These are phyloP conservation scores for Diutina neorugosa DNA, from an alignment of 1,139 yeast genomes.

Conservation along the genomic window DNA sequence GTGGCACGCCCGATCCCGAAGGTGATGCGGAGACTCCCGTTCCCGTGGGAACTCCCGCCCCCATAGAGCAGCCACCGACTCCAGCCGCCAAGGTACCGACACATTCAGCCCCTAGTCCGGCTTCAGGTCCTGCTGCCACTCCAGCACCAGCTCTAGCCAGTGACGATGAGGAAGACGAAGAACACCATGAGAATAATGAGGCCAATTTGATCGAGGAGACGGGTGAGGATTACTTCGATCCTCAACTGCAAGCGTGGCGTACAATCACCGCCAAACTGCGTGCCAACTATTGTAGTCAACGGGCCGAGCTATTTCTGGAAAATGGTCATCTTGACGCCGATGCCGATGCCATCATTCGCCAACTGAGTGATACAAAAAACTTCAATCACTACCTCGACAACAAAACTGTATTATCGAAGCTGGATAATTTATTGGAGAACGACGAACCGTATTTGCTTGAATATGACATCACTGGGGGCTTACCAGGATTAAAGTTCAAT, in stretches of 20 bases:
- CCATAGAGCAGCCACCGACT: background rate
- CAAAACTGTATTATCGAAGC: constrained; percentile 27
- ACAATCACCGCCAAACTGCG: constrained; percentile 67
- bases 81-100: background rate
- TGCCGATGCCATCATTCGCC: constrained; percentile 56
- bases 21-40: background rate
- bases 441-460: constrained; percentile 68
- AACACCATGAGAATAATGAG: constrained; percentile 2
- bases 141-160: constrained; percentile 4
- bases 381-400: constrained; percentile 37
- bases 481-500: constrained; percentile 51
- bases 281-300: constrained; percentile 58
- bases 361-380: constrained; percentile 47
- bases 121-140: background rate
- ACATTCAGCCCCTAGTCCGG: background rate
- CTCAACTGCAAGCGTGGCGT: constrained; percentile 56
- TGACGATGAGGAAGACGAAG: constrained; percentile 4
- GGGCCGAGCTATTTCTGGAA: constrained; percentile 55
- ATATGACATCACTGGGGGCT: constrained; percentile 71
- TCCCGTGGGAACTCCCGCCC: background rate
- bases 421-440: constrained; percentile 38
- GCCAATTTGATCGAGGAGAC: background rate
- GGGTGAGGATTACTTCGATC: constrained; percentile 21
- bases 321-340: constrained; percentile 46
- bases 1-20: background rate